Conservation (phyloP, 2,329 filamentous ascomycete genomes). For the Aspergillus pseudoviridinutans region DNA sequence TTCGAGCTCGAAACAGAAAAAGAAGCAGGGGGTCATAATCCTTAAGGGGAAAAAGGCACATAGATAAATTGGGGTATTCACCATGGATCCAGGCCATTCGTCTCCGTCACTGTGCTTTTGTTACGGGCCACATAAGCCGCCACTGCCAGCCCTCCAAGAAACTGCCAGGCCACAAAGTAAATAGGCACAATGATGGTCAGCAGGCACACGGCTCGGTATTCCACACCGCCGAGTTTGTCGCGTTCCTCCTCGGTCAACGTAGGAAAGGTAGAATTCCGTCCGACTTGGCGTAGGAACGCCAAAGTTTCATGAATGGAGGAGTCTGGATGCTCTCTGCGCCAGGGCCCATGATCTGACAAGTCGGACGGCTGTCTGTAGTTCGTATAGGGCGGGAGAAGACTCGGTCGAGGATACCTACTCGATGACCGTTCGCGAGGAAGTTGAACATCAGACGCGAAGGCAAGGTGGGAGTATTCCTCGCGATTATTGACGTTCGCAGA, state of each 20-base stretch:
- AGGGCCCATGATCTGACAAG: no score
- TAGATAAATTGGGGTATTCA: constrained; percentile 6
- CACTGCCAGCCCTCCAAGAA: constrained; percentile 42
- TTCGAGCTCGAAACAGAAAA: not conserved
- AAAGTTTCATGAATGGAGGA: not conserved
- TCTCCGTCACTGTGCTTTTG: constrained; percentile 27
- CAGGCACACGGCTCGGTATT: not conserved
- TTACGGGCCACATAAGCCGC: constrained; percentile 43
- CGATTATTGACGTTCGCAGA: no score
- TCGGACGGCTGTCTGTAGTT: no score
- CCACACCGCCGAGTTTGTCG: not conserved
- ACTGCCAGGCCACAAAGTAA: constrained; percentile 40
- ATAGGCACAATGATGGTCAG: not conserved
- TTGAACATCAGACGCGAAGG: no score
- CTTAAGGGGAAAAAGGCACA: no score
- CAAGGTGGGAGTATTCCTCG: no score
- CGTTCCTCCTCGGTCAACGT: not conserved
- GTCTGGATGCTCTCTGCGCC: no score
- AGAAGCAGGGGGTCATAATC: no score
- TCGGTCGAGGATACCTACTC: no score
- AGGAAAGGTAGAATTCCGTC: not conserved
- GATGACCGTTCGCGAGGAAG: no score
- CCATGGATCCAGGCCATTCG: constrained; percentile 46
- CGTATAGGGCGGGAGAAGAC: no score
- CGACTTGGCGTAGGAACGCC: not conserved